Conservation (phyloP, 108 stramenopile genomes). For the Cyclotella distinguenda region DNA sequence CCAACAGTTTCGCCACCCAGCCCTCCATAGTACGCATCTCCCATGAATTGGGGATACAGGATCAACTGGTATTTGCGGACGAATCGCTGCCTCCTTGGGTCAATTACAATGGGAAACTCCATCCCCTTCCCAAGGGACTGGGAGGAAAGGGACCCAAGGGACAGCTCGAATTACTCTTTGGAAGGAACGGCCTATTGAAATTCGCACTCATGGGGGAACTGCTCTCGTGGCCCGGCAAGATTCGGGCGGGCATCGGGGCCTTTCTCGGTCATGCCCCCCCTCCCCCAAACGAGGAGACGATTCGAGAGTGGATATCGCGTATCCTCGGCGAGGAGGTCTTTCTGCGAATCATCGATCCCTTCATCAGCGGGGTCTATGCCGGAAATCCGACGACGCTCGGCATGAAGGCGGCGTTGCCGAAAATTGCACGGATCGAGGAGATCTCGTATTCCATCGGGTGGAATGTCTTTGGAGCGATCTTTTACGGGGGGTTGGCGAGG, state of each 20-base stretch:
- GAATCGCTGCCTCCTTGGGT: constrained; percentile 86
- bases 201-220: constrained; percentile 76
- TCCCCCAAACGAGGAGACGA: constrained; percentile 86
- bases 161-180: constrained; percentile 82
- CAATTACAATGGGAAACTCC: constrained; percentile 83
- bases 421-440: constrained; percentile 82
- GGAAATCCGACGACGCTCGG: constrained; percentile 91
- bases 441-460: constrained; percentile 72
- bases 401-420: constrained; percentile 90
- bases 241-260: constrained; percentile 94
- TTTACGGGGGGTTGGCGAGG: constrained; percentile 80
- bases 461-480: constrained; percentile 83
- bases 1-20: constrained; percentile 91
- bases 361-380: constrained; percentile 96
- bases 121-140: constrained; percentile 89
- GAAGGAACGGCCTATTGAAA: constrained; percentile 74
- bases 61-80: constrained; percentile 92
- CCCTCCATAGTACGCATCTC: constrained; percentile 87
- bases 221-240: constrained; percentile 91
- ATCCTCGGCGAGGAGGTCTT: constrained; percentile 92
- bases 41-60: constrained; percentile 85
- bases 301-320: constrained; percentile 92
- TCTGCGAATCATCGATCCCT: constrained; percentile 90
- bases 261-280: constrained; percentile 75
- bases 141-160: constrained; percentile 83